Conservation (phyloP, 768 basidiomycete genomes). For the Podaxis sp. region DNA sequence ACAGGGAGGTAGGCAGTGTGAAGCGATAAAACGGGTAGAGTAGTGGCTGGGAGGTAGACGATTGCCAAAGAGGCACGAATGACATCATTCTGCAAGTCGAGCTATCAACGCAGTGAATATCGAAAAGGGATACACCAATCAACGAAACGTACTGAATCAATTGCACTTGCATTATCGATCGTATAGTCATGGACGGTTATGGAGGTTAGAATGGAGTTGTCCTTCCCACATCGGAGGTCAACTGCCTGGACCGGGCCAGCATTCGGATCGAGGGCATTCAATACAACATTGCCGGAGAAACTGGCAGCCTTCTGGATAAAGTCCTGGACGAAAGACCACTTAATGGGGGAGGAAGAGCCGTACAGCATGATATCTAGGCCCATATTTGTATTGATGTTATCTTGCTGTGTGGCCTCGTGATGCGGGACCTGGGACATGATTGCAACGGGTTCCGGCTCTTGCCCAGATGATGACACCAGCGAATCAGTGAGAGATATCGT, state of each 20-base stretch:
- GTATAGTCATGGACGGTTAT: slow-evolving; percentile 41
- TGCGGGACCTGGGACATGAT: slow-evolving; percentile 35
- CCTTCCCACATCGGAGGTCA: slow-evolving; percentile 26
- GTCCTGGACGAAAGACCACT: slow-evolving; percentile 59
- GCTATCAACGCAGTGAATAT: slow-evolving; percentile 35
- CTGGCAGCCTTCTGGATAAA: slow-evolving; percentile 54
- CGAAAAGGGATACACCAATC: slow-evolving; percentile 23
- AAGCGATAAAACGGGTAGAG: slow-evolving; percentile 32
- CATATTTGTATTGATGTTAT: slow-evolving; percentile 26
- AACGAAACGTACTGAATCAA: slow-evolving; percentile 33
- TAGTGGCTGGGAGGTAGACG: slow-evolving; percentile 57
- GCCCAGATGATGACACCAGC: slow-evolving; percentile 20
- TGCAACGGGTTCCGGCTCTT: slow-evolving; percentile 33
- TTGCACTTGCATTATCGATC: slow-evolving; percentile 19
- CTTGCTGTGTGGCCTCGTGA: slow-evolving; percentile 23
- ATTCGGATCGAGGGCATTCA: slow-evolving; percentile 23
- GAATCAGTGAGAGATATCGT: slow-evolving; percentile 11
- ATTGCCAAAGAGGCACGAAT: slow-evolving; percentile 62
- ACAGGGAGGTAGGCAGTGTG: slow-evolving; percentile 61
- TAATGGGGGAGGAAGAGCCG: slow-evolving; percentile 54
- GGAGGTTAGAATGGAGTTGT: slow-evolving; percentile 26
- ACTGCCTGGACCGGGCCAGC: slow-evolving; percentile 26
- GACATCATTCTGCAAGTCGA: slow-evolving; percentile 32
- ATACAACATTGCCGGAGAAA: slow-evolving; percentile 34
- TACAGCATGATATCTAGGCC: slow-evolving; percentile 68